Base-by-base conservation (phyloP, 352 stramenopile species). In the Globisporangium recalcitrans region DNA sequence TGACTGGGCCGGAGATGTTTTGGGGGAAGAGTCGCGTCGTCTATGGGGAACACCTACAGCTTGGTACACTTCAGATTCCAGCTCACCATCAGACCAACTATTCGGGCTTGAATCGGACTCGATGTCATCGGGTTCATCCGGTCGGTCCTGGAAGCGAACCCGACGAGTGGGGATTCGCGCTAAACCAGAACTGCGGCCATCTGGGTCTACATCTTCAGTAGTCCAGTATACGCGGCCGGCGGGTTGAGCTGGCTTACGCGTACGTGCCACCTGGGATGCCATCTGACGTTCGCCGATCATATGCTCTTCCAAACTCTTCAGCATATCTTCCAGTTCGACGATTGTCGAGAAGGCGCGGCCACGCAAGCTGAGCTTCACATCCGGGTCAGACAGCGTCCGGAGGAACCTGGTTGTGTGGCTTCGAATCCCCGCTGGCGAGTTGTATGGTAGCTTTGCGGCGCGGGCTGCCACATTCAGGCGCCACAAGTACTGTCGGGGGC, bases 401-500 rank as follows among this genome's bases (percentile, higher is more conserved):
- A 53, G 24, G 11, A 53, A 53, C 0, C 47, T 7, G 1, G 47
- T 53, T 10, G 24, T 34, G 47, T 53, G 24, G 13, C 24, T 34
- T 3, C 47, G 47, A 3, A 53, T n/a, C 3, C 47, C 47, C 4
- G 7, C 9, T 19, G 22, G 47, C 0, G 13, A 34, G 22, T 8
- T 21, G 9, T 53, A 34, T 11, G 9, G 22, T 0, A 53, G 9
- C 22, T 53, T 53, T 4, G 47, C 47, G 0, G 47, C 47, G 22
- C 47, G 9, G 19, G 47, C 22, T 13, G 38, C 29, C 1, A 22
- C 38, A n/a, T 61, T 61, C 1, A 53, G 42, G 0, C 40, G 40
- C 55, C 55, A 61, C 22, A 61, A 26, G 4, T 61, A 61, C 11
- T 51, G 42, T n/a, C 24, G 55, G 2, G 55, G 54, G 0, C 16